Conservation (phyloP, 148 eudicot genomes). For the Vaccinium darrowii region DNA sequence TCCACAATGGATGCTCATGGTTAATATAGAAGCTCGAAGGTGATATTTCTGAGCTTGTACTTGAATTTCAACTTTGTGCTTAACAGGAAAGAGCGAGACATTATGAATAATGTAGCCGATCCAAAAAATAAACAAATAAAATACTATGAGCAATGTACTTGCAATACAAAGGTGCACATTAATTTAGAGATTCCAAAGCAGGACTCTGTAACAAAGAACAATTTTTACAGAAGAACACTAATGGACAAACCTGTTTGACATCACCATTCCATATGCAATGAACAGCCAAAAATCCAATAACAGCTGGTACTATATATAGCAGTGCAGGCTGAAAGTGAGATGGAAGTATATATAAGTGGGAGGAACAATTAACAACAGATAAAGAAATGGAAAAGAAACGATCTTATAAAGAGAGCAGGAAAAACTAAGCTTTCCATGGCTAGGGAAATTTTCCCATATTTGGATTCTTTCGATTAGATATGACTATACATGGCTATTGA, state of each 20-base stretch:
- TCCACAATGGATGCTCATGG: background rate
- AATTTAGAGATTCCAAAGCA: background rate
- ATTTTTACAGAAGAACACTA: background rate
- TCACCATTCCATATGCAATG: slow-evolving; percentile 94
- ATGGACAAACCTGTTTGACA: slow-evolving; percentile 67
- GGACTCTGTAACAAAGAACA: background rate
- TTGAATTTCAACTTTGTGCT: background rate
- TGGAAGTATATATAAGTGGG: background rate
- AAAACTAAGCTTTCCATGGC: background rate
- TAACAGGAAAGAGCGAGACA: background rate
- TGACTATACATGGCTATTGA: background rate
- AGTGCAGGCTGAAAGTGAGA: slow-evolving; percentile 81
- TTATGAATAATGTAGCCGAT: background rate
- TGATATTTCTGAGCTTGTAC: background rate
- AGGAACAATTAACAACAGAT: background rate
- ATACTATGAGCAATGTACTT: background rate
- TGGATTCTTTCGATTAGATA: background rate
- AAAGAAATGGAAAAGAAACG: background rate
- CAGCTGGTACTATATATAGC: slow-evolving; percentile 89
- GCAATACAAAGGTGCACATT: background rate
- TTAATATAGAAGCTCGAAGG: background rate
- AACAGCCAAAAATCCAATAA: slow-evolving; percentile 80
- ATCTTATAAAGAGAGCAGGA: background rate
- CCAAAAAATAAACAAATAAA: too few species aligned
- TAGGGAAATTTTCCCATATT: background rate